phyloP scores from a whole-genome alignment of 2,329 filamentous ascomycete species.

The Exophiala xenobiotica region DNA sequence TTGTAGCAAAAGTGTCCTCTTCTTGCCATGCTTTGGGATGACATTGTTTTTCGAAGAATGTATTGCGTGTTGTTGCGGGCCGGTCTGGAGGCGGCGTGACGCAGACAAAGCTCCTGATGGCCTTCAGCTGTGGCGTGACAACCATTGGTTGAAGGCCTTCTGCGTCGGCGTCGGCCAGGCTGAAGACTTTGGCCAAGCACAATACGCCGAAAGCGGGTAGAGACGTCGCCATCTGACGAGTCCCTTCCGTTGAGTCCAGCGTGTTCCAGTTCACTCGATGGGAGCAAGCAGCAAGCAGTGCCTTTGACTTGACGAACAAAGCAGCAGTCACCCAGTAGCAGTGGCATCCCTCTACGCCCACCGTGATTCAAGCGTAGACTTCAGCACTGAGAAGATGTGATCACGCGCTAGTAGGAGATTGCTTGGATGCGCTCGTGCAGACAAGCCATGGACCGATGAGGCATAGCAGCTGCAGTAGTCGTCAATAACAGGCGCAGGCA shows the following conservation, averaged over 20 bases:
- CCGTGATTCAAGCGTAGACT: conserved; percentile 9
- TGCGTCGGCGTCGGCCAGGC: not conserved
- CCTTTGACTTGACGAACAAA: no score
- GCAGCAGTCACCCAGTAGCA: no score
- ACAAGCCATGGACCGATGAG: not conserved
- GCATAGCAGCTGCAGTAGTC: conserved; percentile 16
- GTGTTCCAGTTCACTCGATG: no score
- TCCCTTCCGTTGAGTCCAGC: not conserved
- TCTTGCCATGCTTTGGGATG: not conserved
- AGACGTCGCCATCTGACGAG: not conserved
- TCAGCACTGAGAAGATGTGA: conserved; percentile 13
- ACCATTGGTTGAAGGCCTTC: conserved; percentile 9
- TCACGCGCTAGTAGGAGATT: conserved; percentile 26
- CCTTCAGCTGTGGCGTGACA: conserved; percentile 19
- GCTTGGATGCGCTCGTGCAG: conserved; percentile 17
- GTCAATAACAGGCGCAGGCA: conserved; percentile 7
- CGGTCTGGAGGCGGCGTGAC: conserved; percentile 14
- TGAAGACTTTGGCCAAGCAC: no score
- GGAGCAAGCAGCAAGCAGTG: no score
- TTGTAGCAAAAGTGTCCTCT: conserved; percentile 8
- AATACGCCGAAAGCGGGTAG: not conserved
- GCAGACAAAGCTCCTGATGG: conserved; percentile 19
- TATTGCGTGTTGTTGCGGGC: conserved; percentile 11
- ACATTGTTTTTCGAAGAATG: not conserved
- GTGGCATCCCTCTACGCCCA: no score